Conservation (phyloP, 2,329 filamentous ascomycete genomes). For the Berkeleyomyces rouxiae region DNA sequence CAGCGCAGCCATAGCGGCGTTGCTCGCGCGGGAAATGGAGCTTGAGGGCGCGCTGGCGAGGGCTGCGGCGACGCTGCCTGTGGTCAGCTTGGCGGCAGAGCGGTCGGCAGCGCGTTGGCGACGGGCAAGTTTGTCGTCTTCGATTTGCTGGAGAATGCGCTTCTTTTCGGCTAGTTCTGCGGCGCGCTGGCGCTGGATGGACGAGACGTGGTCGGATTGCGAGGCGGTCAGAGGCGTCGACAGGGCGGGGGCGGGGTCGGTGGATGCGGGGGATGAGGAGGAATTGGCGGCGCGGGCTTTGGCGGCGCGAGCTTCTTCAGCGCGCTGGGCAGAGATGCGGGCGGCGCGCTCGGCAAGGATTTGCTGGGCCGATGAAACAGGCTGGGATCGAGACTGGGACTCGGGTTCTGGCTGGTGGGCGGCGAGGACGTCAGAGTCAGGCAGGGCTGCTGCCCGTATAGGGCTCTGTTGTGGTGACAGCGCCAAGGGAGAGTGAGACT, state of each 20-base stretch:
- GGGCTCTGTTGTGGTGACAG: background rate
- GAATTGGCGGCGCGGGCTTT: constrained; percentile 20
- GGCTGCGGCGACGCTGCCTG: constrained; percentile 19
- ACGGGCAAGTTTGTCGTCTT: constrained; percentile 57
- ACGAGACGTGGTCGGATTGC: constrained; percentile 31
- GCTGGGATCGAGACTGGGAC: background rate
- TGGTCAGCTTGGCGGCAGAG: constrained; percentile 17
- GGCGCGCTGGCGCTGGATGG: constrained; percentile 45
- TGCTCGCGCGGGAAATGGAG: constrained; percentile 19
- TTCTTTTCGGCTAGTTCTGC: constrained; percentile 42
- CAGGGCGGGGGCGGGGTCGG: constrained; percentile 18
- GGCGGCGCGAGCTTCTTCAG: constrained; percentile 9
- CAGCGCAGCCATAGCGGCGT: constrained; percentile 32
- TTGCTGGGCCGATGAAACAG: constrained; percentile 16
- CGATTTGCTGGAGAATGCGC: constrained; percentile 57
- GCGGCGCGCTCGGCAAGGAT: constrained; percentile 35
- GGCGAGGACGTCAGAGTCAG: constrained; percentile 13
- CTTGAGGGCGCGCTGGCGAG: constrained; percentile 21
- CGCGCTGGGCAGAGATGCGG: constrained; percentile 26
- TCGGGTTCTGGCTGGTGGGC: constrained; percentile 13
- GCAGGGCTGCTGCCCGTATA: background rate
- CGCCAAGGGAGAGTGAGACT: background rate
- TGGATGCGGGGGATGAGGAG: constrained; percentile 15
- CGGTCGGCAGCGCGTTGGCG: constrained; percentile 30
- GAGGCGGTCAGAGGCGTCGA: background rate